Conservation (phyloP, 768 basidiomycete genomes). For the Amanita phalloides region DNA sequence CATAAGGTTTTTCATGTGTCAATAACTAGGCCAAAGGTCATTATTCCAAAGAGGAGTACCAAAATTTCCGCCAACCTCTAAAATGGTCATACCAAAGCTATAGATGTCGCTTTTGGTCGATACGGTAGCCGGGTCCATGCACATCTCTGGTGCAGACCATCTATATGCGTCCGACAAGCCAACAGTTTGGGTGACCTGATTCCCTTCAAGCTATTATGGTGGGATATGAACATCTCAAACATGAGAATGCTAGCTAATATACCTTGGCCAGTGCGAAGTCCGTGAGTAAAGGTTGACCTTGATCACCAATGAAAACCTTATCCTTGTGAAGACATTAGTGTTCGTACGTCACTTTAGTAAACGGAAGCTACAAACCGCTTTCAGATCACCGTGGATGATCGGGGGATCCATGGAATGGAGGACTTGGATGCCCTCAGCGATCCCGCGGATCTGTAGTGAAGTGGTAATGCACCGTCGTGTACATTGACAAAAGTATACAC, state of each 20-base stretch:
- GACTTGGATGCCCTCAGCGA: slow-evolving; percentile 2
- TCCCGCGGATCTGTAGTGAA: slow-evolving; percentile 26
- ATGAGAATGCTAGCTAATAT: not conserved
- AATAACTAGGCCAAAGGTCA: not conserved
- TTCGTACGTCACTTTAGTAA: not conserved
- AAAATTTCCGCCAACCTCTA: not conserved
- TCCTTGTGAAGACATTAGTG: not conserved
- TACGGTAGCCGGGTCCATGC: not conserved
- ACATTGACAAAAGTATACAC: not conserved
- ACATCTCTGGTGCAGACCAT: slow-evolving; percentile 5
- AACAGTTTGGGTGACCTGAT: not conserved
- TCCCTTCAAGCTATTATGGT: not conserved
- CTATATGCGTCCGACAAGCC: slow-evolving; percentile 1
- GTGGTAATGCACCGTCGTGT: not conserved
- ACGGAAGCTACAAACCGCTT: not conserved
- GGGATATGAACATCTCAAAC: not conserved
- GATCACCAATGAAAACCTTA: not conserved
- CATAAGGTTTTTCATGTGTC: slow-evolving; percentile 2
- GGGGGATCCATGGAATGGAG: slow-evolving; percentile 5
- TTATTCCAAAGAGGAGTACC: too few relatives aligned
- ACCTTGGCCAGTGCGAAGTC: slow-evolving; percentile 4
- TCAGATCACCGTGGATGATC: slow-evolving; percentile 4
- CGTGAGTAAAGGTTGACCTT: slow-evolving; percentile 2
- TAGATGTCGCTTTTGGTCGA: slow-evolving; percentile 5
- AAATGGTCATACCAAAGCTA: slow-evolving; percentile 4